Evolutionary conservation across 352 stramenopile genomes (phyloP).

Genomic region (Poterioochromonas sp.): DNA sequence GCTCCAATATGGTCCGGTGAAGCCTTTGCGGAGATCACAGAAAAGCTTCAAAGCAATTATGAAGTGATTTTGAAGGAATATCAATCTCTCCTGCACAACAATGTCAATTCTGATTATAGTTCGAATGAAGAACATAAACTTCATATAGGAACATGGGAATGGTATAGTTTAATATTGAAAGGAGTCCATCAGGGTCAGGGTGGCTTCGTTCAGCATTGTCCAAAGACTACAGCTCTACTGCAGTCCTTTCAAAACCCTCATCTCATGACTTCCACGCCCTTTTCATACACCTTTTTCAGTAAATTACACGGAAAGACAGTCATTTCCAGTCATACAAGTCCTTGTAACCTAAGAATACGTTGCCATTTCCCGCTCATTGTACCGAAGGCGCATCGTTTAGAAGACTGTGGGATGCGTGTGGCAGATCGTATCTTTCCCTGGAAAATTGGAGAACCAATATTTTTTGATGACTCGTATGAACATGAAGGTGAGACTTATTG

Average conservation of each 20-base stretch:
- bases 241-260: constrained; percentile 56
- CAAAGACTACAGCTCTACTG: constrained; percentile 26
- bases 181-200: constrained; percentile 49
- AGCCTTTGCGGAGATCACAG: background rate
- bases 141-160: constrained; percentile 71
- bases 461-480: constrained; percentile 97
- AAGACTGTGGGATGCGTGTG: constrained; percentile 74
- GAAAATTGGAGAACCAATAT: constrained; percentile 75
- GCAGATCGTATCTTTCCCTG: constrained; percentile 66
- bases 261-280: constrained; percentile 63
- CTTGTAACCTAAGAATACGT: constrained; percentile 86
- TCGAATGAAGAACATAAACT: constrained; percentile 32
- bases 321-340: constrained; percentile 81
- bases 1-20: constrained; percentile 15
- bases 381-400: constrained; percentile 44
- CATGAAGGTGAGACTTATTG: constrained; percentile 58
- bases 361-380: constrained; percentile 87
- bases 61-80: constrained; percentile 35
- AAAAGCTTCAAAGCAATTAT: constrained; percentile 30
- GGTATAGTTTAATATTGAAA: constrained; percentile 70
- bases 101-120: constrained; percentile 29
- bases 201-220: constrained; percentile 50
- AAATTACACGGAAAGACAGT: constrained; percentile 71
- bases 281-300: constrained; percentile 90
- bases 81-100: constrained; percentile 5